A percentile compares a stretch with the other conserved stretches of the same genome.
Conservation (phyloP, 805 yeast genomes). For the Citeromyces matritensis region DNA sequence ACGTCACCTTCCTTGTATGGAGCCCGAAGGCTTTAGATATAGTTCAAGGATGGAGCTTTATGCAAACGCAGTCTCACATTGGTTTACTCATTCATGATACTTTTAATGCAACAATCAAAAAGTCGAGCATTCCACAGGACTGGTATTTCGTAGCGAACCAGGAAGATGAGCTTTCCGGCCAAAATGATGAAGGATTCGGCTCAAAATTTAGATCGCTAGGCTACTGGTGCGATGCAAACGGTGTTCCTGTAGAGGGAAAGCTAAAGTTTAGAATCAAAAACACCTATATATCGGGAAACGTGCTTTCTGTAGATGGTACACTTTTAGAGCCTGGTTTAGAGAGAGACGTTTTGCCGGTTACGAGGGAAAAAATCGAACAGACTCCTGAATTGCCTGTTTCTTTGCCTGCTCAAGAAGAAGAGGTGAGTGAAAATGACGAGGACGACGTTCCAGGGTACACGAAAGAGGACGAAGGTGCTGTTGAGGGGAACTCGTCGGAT, state of each 20-base stretch:
- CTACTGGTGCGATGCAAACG: constrained; percentile 73
- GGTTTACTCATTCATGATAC: constrained; percentile 87
- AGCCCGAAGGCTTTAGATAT: constrained; percentile 78
- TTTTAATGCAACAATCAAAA: constrained; percentile 85
- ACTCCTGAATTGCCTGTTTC: constrained; percentile 1
- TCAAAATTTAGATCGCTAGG: constrained; percentile 47
- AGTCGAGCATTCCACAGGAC: constrained; percentile 66
- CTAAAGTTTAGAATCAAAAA: constrained; percentile 60
- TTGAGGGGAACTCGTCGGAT: constrained; percentile 1
- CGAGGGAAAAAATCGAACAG: constrained; percentile 13
- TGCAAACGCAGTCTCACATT: constrained; percentile 91
- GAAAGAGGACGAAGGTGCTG: constrained; percentile 1
- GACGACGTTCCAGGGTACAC: not conserved
- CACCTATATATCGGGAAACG: constrained; percentile 64
- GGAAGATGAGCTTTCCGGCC: constrained; percentile 45
- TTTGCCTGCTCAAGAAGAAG: constrained; percentile 3
- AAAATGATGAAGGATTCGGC: constrained; percentile 5
- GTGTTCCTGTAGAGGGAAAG: constrained; percentile 69
- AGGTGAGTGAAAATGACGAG: constrained; percentile 1
- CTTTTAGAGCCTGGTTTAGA: constrained; percentile 45
- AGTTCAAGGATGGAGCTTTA: constrained; percentile 75
- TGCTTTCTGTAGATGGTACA: constrained; percentile 83
- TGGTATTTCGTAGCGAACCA: constrained; percentile 83
- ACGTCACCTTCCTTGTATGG: constrained; percentile 79
- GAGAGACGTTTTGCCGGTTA: constrained; percentile 35